These are phyloP conservation scores for Leucogyrophana mollusca DNA, from an alignment of 768 basidiomycete genomes.

Conservation along the genomic window DNA sequence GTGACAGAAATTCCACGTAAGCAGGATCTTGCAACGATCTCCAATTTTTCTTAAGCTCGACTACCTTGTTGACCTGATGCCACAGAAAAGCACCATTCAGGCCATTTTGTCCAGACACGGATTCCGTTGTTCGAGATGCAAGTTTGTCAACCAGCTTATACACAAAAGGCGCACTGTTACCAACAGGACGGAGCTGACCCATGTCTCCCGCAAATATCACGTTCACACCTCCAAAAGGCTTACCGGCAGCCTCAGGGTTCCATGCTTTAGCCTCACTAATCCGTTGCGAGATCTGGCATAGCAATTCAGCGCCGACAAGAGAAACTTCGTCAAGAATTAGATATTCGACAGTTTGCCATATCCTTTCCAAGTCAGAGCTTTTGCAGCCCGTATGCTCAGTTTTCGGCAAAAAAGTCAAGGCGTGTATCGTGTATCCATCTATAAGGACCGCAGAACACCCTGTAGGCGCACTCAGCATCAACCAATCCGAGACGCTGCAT, in stretches of 20 bases:
- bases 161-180: neutral
- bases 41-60: neutral
- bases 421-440: conserved; percentile 28
- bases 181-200: neutral
- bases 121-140: neutral
- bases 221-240: neutral
- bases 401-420: conserved; percentile 16
- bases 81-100: neutral
- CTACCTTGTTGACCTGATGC: neutral
- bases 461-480: conserved; percentile 24
- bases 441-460: conserved; percentile 27
- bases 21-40: too few relatives aligned
- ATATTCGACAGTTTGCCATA: neutral
- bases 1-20: too few relatives aligned
- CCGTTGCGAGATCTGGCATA: neutral
- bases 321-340: neutral
- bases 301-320: neutral
- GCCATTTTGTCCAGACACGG: neutral
- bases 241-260: neutral
- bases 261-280: neutral
- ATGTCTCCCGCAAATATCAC: neutral
- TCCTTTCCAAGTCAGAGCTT: conserved; percentile 1
- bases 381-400: conserved; percentile 9
- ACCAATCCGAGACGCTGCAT: neutral
- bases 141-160: neutral